Percentiles rank a stretch among this genome's conserved stretches.
phyloP scores from a whole-genome alignment of 805 yeast genomes.

The Vanderwaltozyma tropicalis region DNA sequence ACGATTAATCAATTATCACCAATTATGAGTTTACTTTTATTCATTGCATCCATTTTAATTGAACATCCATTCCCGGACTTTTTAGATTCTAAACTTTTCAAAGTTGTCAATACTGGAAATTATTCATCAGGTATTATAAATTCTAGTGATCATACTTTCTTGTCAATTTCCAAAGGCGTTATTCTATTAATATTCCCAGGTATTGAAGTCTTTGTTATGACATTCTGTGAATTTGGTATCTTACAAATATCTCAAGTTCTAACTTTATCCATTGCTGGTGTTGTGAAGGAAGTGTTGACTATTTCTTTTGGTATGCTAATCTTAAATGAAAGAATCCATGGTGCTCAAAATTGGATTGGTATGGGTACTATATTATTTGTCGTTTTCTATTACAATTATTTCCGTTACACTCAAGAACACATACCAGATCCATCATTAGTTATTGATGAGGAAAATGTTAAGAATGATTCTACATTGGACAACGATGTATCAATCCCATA shows the following conservation, averaged over 20 bases:
- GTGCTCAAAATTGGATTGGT: conserved; percentile 61
- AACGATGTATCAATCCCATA: too few species aligned
- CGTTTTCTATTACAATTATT: conserved; percentile 73
- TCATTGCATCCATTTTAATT: conserved; percentile 49
- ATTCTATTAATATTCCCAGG: conserved; percentile 70
- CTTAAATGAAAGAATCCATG: conserved; percentile 58
- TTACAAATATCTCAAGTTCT: conserved; percentile 73
- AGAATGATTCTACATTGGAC: too few species aligned
- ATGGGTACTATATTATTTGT: conserved; percentile 63
- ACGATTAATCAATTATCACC: conserved; percentile 83
- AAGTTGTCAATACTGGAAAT: conserved; percentile 6
- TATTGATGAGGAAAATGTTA: neutral
- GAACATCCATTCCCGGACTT: conserved; percentile 46
- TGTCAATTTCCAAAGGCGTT: conserved; percentile 41
- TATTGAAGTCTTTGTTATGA: conserved; percentile 77
- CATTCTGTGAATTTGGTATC: conserved; percentile 75
- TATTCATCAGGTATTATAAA: neutral
- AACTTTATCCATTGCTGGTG: conserved; percentile 83
- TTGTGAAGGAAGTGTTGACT: conserved; percentile 83
- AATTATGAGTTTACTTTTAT: conserved; percentile 56
- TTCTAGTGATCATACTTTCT: conserved; percentile 2
- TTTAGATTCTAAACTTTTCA: conserved; percentile 18
- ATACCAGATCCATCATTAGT: neutral
- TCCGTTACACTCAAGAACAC: conserved; percentile 32
- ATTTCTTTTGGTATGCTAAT: conserved; percentile 56